Percentiles rank a stretch among this genome's conserved stretches.
Conservation (phyloP, 2,329 filamentous ascomycete genomes). For the Dactylellina drechsleri region DNA sequence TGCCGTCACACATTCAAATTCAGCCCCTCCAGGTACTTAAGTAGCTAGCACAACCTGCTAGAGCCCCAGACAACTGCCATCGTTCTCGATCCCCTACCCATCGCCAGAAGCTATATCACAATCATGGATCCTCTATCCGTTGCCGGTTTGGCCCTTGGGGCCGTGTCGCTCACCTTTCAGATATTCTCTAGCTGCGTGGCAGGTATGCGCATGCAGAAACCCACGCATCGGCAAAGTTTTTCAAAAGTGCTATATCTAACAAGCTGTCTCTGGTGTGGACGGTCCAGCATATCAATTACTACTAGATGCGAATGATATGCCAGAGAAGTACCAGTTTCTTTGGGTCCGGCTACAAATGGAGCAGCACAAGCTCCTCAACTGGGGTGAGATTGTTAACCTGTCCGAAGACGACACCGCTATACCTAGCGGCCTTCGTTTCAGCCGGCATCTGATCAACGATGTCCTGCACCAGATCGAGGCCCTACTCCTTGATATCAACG, state of each 20-base stretch:
- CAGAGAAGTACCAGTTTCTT: constrained; percentile 20
- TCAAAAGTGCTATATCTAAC: constrained; percentile 10
- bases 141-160: constrained; percentile 21
- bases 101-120: neutral
- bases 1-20: constrained; percentile 17
- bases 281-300: constrained; percentile 16
- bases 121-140: constrained; percentile 28
- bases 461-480: constrained; percentile 32
- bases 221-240: constrained; percentile 12
- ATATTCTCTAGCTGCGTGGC: constrained; percentile 26
- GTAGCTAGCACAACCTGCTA: constrained; percentile 11
- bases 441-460: constrained; percentile 25
- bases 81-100: neutral
- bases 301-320: constrained; percentile 28
- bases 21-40: neutral
- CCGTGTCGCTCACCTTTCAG: constrained; percentile 22
- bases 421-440: neutral
- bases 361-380: constrained; percentile 33
- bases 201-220: constrained; percentile 18
- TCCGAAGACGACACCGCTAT: constrained; percentile 20
- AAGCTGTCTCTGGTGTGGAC: constrained; percentile 5
- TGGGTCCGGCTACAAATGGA: constrained; percentile 25
- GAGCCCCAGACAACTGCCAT: constrained; percentile 7
- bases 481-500: constrained; percentile 14
- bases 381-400: constrained; percentile 16